Conservation (phyloP, 75 land plant genomes). For the Ceratopteris richardii region DNA sequence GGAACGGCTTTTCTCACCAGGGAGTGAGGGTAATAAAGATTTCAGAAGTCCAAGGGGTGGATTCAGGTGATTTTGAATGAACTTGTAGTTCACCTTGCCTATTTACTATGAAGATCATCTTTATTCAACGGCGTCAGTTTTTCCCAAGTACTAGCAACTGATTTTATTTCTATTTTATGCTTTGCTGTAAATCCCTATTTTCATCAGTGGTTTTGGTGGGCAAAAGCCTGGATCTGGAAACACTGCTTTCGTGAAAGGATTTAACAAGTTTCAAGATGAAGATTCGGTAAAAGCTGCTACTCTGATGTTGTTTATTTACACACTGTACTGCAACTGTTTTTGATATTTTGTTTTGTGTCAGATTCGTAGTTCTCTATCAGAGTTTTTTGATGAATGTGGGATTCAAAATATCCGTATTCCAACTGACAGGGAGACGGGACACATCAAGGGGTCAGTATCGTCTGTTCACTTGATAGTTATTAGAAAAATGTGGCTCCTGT, state of each 20-base stretch:
- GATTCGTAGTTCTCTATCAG: constrained; percentile 44
- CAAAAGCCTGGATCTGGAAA: constrained; percentile 18
- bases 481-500: not conserved
- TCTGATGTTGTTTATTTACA: too few relatives aligned
- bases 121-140: too few relatives aligned
- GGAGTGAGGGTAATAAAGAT: constrained; percentile 3
- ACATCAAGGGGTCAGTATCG: constrained; percentile 50
- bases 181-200: not conserved
- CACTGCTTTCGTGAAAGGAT: constrained; percentile 62
- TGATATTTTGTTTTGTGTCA: constrained; percentile 15
- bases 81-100: not conserved
- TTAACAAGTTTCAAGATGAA: constrained; percentile 57
- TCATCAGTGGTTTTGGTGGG: constrained; percentile 2
- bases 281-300: constrained; percentile 61
- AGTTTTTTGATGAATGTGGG: constrained; percentile 73
- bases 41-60: not conserved
- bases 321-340: too few relatives aligned
- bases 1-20: constrained; percentile 19
- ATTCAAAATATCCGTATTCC: constrained; percentile 57
- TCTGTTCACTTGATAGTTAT: constrained; percentile 2
- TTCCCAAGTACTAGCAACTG: too few relatives aligned
- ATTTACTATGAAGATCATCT: too few relatives aligned
- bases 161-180: not conserved
- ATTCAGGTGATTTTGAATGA: not conserved
- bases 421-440: constrained; percentile 63